These are phyloP conservation scores for Mycena crocata DNA, from an alignment of 768 basidiomycete genomes.

Conservation along the genomic window DNA sequence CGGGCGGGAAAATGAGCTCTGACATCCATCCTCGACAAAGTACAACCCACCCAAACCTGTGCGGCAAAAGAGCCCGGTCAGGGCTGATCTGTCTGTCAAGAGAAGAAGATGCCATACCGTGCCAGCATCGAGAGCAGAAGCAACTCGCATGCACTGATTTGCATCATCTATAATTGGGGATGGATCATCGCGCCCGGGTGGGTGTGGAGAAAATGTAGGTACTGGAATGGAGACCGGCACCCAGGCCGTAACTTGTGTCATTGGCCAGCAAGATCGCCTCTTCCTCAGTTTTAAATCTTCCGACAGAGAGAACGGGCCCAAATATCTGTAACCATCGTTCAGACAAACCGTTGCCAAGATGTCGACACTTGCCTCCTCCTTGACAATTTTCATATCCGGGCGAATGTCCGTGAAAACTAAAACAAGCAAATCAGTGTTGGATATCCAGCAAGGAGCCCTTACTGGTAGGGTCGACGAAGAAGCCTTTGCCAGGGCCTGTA, in stretches of 20 bases:
- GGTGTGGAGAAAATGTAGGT: slow-evolving; percentile 39
- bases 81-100: slow-evolving; percentile 32
- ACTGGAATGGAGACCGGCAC: slow-evolving; percentile 92
- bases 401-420: slow-evolving; percentile 86
- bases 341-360: slow-evolving; percentile 22
- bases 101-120: slow-evolving; percentile 64
- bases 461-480: slow-evolving; percentile 92
- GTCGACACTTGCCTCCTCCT: slow-evolving; percentile 69
- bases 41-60: slow-evolving; percentile 74
- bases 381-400: slow-evolving; percentile 86
- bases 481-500: slow-evolving; percentile 73
- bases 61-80: slow-evolving; percentile 6
- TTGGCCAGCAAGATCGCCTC: slow-evolving; percentile 74
- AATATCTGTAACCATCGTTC: slow-evolving; percentile 72
- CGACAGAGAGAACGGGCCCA: slow-evolving; percentile 90
- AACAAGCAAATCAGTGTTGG: background rate
- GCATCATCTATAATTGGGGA: slow-evolving; percentile 68
- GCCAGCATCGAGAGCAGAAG: slow-evolving; percentile 88
- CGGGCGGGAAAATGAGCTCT: too few relatives aligned
- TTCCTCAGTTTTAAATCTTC: slow-evolving; percentile 86
- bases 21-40: background rate
- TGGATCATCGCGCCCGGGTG: slow-evolving; percentile 26
- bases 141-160: slow-evolving; percentile 90
- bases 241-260: slow-evolving; percentile 88
- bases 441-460: slow-evolving; percentile 42